A percentile compares a stretch with the other conserved stretches of the same genome.
Conservation (phyloP, 371 early-diverging fungal genomes). For the Amoeboaphelidium occidentale region DNA sequence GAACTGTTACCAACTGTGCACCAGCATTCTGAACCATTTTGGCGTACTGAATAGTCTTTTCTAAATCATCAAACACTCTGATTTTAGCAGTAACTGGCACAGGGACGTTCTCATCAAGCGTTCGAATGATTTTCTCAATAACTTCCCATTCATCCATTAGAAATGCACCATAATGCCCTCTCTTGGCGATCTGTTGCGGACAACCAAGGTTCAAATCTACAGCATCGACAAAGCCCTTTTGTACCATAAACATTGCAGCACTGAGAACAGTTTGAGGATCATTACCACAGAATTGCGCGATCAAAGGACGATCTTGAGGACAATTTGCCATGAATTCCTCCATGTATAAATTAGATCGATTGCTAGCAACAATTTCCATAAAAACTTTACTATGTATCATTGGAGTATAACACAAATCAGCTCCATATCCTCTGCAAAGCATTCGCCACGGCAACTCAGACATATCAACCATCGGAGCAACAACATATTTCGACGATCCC, state of each 20-base stretch:
- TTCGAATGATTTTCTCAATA: constrained; percentile 39
- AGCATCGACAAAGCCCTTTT: constrained; percentile 60
- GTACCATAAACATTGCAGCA: constrained; percentile 51
- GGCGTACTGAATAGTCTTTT: constrained; percentile 84
- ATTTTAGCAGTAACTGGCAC: constrained; percentile 97
- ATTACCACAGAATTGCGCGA: constrained; percentile 94
- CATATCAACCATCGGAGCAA: constrained; percentile 62
- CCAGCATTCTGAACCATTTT: constrained; percentile 91
- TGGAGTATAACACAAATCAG: constrained; percentile 89
- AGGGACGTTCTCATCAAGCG: constrained; percentile 49
- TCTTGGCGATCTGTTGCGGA: constrained; percentile 83
- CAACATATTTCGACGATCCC: constrained; percentile 40
- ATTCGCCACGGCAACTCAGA: constrained; percentile 59
- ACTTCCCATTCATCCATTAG: constrained; percentile 91
- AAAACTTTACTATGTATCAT: constrained; percentile 92
- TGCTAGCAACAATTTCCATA: constrained; percentile 16
- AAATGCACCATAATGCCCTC: constrained; percentile 88
- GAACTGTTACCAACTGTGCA: constrained; percentile 69
- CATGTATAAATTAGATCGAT: background rate
- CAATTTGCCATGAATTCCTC: no score
- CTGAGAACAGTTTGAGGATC: constrained; percentile 58
- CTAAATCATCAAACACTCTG: constrained; percentile 67
- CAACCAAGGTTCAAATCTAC: constrained; percentile 97
- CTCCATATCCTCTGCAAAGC: constrained; percentile 67
- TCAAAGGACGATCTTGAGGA: constrained; percentile 49